phyloP scores from a whole-genome alignment of 2,329 filamentous ascomycete genomes.

The Mariannaea elegans region DNA sequence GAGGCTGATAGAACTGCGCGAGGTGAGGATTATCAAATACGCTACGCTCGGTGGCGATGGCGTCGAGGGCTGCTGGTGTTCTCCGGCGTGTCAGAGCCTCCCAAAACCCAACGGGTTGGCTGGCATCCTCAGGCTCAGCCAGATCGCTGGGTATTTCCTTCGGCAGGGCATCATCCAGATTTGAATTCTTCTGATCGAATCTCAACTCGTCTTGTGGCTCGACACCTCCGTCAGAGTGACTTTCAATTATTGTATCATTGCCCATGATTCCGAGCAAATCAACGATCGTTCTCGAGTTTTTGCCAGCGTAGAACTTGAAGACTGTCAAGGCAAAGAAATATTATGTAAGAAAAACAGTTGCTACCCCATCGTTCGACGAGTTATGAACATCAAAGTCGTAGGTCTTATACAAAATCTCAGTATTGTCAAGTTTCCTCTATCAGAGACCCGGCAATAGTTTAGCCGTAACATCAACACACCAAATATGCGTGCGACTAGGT shows the following conservation, averaged over 20 bases:
- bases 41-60: constrained; percentile 8
- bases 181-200: background rate
- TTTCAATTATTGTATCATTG: background rate
- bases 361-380: no score
- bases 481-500: background rate
- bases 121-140: constrained; percentile 3
- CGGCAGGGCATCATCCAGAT: background rate
- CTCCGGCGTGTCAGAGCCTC: background rate
- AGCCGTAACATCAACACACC: background rate
- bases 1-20: constrained; percentile 10
- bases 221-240: background rate
- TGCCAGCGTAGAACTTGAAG: no score
- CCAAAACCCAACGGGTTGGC: constrained; percentile 5
- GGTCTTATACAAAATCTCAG: background rate
- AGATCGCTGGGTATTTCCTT: background rate
- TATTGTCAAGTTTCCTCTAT: background rate
- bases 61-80: background rate
- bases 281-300: background rate
- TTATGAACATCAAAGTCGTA: no score
- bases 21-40: constrained; percentile 7
- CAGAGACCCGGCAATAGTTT: background rate
- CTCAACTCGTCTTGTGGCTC: background rate
- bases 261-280: background rate
- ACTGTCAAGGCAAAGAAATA: no score
- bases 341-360: no score